phyloP scores from a whole-genome alignment of 1,284 basidiomycete genomes.

The Somion occarium region DNA sequence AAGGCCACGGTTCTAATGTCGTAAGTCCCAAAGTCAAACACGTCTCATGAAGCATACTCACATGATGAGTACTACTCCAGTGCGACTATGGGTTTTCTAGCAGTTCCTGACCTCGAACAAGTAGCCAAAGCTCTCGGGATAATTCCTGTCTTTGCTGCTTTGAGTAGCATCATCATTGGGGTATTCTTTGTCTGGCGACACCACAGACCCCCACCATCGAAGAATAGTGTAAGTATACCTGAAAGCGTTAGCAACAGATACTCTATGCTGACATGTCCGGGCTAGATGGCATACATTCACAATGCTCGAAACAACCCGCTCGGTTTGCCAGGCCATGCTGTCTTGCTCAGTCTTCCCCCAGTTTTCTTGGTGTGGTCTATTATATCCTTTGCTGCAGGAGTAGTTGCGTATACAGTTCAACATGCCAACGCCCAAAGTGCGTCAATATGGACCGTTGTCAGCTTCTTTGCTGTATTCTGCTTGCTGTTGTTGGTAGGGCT shows the following conservation, averaged over 20 bases:
- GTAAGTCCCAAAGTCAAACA: conserved; percentile 27
- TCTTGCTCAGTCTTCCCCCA: conserved; percentile 48
- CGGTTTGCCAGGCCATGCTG: conserved; percentile 41
- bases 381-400: conserved; percentile 39
- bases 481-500: conserved; percentile 36
- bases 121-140: conserved; percentile 37
- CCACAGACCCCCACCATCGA: conserved; percentile 40
- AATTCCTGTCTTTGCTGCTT: conserved; percentile 42
- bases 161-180: conserved; percentile 49
- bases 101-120: conserved; percentile 38
- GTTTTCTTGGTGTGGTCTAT: conserved; percentile 54
- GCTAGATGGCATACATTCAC: conserved; percentile 47
- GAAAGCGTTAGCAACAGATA: background rate
- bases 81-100: conserved; percentile 46
- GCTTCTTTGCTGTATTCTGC: conserved; percentile 34
- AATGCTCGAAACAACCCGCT: conserved; percentile 40
- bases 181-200: conserved; percentile 55
- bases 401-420: conserved; percentile 40
- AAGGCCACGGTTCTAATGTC: conserved; percentile 58
- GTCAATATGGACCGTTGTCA: conserved; percentile 29
- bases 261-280: background rate
- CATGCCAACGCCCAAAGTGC: conserved; percentile 21
- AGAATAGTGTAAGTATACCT: conserved; percentile 34
- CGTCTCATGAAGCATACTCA: background rate
- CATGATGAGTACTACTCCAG: conserved; percentile 20